phyloP scores from a whole-genome alignment of 2,329 filamentous ascomycete species.

The Diaporthe sp. region DNA sequence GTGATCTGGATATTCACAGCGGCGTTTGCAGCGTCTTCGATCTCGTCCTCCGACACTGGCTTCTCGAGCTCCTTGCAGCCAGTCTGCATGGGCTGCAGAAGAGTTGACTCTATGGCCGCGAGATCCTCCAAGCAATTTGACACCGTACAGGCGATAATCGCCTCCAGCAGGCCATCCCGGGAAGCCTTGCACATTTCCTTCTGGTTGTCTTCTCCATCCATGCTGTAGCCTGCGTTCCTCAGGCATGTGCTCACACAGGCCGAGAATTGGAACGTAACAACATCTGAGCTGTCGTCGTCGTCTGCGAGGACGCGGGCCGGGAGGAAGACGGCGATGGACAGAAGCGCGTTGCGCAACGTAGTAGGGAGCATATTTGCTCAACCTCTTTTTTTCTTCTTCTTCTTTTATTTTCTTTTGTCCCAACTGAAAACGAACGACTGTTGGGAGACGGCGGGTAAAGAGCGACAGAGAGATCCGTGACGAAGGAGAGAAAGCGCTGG shows the following conservation, averaged over 20 bases:
- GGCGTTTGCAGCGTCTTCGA: slow-evolving; percentile 22
- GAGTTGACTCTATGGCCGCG: slow-evolving; percentile 12
- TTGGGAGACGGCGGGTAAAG: neutral
- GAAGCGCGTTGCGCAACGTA: slow-evolving; percentile 24
- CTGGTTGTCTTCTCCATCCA: slow-evolving; percentile 34
- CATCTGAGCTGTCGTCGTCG: slow-evolving; percentile 8
- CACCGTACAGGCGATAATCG: slow-evolving; percentile 22
- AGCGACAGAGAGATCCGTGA: slow-evolving; percentile 9
- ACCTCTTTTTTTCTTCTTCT: neutral
- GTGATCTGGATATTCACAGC: slow-evolving; percentile 16
- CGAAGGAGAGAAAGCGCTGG: slow-evolving; percentile 30
- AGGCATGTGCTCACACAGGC: slow-evolving; percentile 36
- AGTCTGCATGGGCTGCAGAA: slow-evolving; percentile 35
- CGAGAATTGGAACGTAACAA: slow-evolving; percentile 35
- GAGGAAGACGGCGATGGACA: slow-evolving; percentile 21
- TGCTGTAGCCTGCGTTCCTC: slow-evolving; percentile 26
- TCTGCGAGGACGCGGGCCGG: slow-evolving; percentile 24
- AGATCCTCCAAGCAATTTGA: slow-evolving; percentile 29
- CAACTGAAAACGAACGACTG: neutral
- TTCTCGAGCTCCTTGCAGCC: slow-evolving; percentile 37
- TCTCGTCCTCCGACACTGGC: slow-evolving; percentile 32
- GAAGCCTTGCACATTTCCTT: slow-evolving; percentile 37
- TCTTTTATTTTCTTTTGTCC: neutral
- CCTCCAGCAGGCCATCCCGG: slow-evolving; percentile 32
- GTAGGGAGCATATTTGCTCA: slow-evolving; percentile 36